Evolutionary conservation across 345 rosid genomes (phyloP), one percentile per base, ranked within the genome.

Genomic region (Euphorbia pulcherrima): DNA sequence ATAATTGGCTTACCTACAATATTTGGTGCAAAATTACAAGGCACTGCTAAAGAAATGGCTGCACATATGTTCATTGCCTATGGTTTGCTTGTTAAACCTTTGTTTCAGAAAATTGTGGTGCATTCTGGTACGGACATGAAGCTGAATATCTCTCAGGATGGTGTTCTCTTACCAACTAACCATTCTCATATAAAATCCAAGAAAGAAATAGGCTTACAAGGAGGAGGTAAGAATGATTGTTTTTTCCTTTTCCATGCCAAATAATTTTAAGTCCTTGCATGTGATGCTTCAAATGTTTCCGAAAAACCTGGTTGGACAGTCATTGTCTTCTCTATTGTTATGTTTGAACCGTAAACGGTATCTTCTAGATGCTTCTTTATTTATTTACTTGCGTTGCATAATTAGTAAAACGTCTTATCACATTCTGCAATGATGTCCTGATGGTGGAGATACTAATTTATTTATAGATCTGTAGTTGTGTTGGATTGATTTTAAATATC

Each of bases 11-110:
- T 74, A 50, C 86, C 85, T 5, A 16, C 82, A 39, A 83, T 92
- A 55, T 84, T 89, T 78, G 96, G 97, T 71, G 96, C 96, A 65
- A 88, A 88, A 83, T 68, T 94, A 64, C 96, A 86, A 78, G 88
- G 85, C 40, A 65, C 76, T 78, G 52, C 84, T 41, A 87, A 84
- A 69, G 77, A 84, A 68, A 79, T 82, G 61, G 82, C 87, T 29
- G 83, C 77, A 56, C 64, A 87, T 70, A 78, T 86, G 24, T 87
- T 91, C 80, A 41, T 86, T 83, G 97, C 96, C 47, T 79, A 78
- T 65, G 97, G 99, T 59, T 79, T 83, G 79, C 79, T 83, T 23
- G 89, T 91, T 26, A 94, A 87, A 86, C 99, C 99, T 26, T 75
- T 78, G 44, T 89, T 94, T 74, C 97, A 85, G 82, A 94, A 88